Evolutionary conservation across 805 yeast species (phyloP).

Genomic region (Cyberlindnera lachancei): DNA sequence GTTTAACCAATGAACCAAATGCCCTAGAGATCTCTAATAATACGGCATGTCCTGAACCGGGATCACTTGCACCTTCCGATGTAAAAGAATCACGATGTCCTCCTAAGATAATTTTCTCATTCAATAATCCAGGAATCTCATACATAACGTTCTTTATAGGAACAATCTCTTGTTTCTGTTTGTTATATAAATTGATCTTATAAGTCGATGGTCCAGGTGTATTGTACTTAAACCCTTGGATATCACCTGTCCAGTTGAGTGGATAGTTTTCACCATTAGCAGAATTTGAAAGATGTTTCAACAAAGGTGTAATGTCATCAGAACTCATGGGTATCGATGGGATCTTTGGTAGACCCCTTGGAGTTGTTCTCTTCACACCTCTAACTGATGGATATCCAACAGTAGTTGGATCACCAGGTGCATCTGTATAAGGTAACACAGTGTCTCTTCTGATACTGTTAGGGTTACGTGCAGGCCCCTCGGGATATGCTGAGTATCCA

Average conservation of each 20-base stretch:
- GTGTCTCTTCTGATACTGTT: conserved; percentile 56
- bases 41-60: conserved; percentile 39
- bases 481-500: conserved; percentile 52
- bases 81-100: conserved; percentile 47
- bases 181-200: conserved; percentile 33
- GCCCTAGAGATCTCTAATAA: conserved; percentile 48
- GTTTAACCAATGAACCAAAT: conserved; percentile 32
- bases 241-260: conserved; percentile 30
- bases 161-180: conserved; percentile 24
- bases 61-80: conserved; percentile 41
- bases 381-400: conserved; percentile 54
- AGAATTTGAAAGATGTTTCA: conserved; percentile 13
- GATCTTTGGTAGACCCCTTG: conserved; percentile 39
- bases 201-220: conserved; percentile 37
- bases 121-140: conserved; percentile 50
- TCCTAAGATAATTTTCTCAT: conserved; percentile 48
- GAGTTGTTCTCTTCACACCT: conserved; percentile 30
- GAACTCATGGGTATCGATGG: conserved; percentile 47
- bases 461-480: conserved; percentile 61
- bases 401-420: conserved; percentile 75
- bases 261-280: too few relatives aligned
- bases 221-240: conserved; percentile 34
- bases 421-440: conserved; percentile 46
- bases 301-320: conserved; percentile 34
- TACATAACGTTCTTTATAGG: conserved; percentile 43